Percentiles rank a stretch among this genome's conserved stretches.
Conservation (phyloP, 345 rosid species). For the Sisymbrium irio region DNA sequence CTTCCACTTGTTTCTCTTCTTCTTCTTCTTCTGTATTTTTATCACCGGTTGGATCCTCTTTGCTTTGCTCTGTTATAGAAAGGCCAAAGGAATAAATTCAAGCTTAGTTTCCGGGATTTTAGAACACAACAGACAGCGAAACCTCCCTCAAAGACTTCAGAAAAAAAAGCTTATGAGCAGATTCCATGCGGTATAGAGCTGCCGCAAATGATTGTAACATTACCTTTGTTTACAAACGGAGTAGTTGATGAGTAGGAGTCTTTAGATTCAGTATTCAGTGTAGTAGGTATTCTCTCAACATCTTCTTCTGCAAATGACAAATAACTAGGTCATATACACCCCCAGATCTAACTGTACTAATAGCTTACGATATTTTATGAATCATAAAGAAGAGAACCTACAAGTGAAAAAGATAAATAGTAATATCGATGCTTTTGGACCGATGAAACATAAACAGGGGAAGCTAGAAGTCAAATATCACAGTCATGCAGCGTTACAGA, state of each 20-base stretch:
- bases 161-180: neutral
- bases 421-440: neutral
- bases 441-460: neutral
- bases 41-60: constrained; percentile 2
- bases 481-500: neutral
- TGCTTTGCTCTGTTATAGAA: constrained; percentile 8
- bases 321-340: constrained; percentile 11
- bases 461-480: neutral
- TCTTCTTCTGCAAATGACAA: constrained; percentile 30
- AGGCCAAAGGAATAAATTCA: neutral
- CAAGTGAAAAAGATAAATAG: neutral
- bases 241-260: constrained; percentile 24
- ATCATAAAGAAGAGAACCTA: constrained; percentile 2
- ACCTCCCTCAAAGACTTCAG: neutral
- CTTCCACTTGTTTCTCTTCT: constrained; percentile 27
- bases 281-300: constrained; percentile 5
- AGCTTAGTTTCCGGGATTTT: neutral
- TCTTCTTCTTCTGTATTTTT: constrained; percentile 24
- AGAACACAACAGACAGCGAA: constrained; percentile 4
- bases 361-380: neutral
- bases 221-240: constrained; percentile 26
- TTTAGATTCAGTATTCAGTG: constrained; percentile 14
- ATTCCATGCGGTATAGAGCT: neutral
- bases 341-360: neutral
- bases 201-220: neutral